Conservation (phyloP, 345 rosid species). For the Gossypioides kirkii region DNA sequence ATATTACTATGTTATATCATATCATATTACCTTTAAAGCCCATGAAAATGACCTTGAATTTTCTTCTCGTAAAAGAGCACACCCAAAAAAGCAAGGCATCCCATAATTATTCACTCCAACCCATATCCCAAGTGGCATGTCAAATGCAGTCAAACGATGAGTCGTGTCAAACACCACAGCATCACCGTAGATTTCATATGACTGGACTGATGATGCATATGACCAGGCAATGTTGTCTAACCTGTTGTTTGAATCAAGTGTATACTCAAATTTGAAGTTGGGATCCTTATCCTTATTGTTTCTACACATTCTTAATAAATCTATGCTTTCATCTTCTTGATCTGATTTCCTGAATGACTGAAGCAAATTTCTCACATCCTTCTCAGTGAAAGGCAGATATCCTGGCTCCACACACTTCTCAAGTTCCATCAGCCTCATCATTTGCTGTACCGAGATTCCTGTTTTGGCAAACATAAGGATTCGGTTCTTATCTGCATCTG, state of each 20-base stretch:
- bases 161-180: slow-evolving; percentile 89
- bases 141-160: slow-evolving; percentile 84
- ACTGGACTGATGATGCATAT: slow-evolving; percentile 14
- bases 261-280: slow-evolving; percentile 78
- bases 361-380: slow-evolving; percentile 93
- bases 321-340: slow-evolving; percentile 83
- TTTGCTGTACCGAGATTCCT: slow-evolving; percentile 93
- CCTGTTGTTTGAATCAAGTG: slow-evolving; percentile 28
- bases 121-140: slow-evolving; percentile 99
- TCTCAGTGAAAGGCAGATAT: slow-evolving; percentile 86
- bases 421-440: slow-evolving; percentile 98
- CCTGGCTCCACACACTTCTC: slow-evolving; percentile 97
- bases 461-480: slow-evolving; percentile 97
- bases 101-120: slow-evolving; percentile 91
- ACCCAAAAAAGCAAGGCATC: slow-evolving; percentile 97
- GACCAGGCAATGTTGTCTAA: slow-evolving; percentile 7
- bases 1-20: no score
- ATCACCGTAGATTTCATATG: slow-evolving; percentile 88
- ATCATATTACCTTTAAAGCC: slow-evolving; percentile 79
- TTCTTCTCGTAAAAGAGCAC: slow-evolving; percentile 79
- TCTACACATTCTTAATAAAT: slow-evolving; percentile 83
- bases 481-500: slow-evolving; percentile 83
- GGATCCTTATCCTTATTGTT: slow-evolving; percentile 91
- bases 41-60: slow-evolving; percentile 74
- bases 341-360: slow-evolving; percentile 83